A percentile compares a stretch with the other conserved stretches of the same genome.
phyloP scores from a whole-genome alignment of 306 rosid genomes.

The Geum urbanum region DNA sequence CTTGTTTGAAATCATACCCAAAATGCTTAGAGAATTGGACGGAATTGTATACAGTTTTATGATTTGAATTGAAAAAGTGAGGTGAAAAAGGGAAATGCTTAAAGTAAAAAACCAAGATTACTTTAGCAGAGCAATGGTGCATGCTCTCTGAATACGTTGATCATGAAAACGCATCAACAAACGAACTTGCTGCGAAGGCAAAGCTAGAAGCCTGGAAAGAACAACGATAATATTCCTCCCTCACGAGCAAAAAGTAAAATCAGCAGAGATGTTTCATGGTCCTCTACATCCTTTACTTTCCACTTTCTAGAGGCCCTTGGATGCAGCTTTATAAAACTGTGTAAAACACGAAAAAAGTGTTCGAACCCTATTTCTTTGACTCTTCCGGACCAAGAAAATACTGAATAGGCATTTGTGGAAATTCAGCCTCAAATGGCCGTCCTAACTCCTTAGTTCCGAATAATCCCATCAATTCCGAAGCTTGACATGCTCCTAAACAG shows the following conservation, averaged over 20 bases:
- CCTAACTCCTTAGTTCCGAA: not conserved
- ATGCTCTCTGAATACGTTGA: not conserved
- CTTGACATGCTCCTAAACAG: not conserved
- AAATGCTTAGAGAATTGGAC: not conserved
- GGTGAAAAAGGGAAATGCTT: slow-evolving; percentile 9
- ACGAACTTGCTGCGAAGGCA: not conserved
- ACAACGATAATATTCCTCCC: slow-evolving; percentile 7
- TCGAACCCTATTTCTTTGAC: no score
- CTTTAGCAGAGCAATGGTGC: not conserved
- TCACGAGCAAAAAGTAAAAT: slow-evolving; percentile 5
- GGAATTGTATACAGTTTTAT: not conserved
- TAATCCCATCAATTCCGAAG: not conserved
- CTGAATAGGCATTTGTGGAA: not conserved
- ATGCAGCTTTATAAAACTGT: not conserved
- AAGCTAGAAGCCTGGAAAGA: not conserved
- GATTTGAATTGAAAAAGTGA: slow-evolving; percentile 8
- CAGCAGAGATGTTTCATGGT: not conserved
- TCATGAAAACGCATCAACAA: slow-evolving; percentile 8
- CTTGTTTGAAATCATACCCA: not conserved
- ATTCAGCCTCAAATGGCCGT: not conserved
- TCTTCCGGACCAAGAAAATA: no score
- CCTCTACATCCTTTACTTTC: slow-evolving; percentile 6
- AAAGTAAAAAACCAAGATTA: not conserved
- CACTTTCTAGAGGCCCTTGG: not conserved
- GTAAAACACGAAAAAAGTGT: not conserved